These are phyloP conservation scores for Miscanthus lutarioriparius DNA, from an alignment of 176 grass and related monocot species.

Conservation along the genomic window DNA sequence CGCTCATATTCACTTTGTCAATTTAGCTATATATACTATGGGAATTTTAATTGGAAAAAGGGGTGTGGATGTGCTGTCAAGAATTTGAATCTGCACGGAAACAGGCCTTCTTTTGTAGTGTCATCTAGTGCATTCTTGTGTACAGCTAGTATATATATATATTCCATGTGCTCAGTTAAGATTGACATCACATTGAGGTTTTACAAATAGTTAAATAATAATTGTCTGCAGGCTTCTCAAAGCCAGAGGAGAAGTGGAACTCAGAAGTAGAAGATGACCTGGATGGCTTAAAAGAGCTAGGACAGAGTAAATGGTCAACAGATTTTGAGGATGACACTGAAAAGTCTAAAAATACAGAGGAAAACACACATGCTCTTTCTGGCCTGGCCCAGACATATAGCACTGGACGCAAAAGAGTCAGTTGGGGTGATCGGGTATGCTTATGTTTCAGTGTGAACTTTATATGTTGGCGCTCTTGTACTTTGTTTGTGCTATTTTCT, in stretches of 20 bases:
- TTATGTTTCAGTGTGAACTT: slow-evolving; percentile 21
- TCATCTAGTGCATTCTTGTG: background rate
- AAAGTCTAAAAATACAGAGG: slow-evolving; percentile 40
- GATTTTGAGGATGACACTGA: slow-evolving; percentile 74
- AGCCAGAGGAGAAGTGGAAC: slow-evolving; percentile 61
- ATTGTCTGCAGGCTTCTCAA: slow-evolving; percentile 36
- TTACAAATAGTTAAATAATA: slow-evolving; percentile 8
- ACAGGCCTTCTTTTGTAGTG: background rate
- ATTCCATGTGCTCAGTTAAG: background rate
- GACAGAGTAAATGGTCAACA: slow-evolving; percentile 94
- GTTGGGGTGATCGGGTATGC: slow-evolving; percentile 90
- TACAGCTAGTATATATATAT: slow-evolving; percentile 15
- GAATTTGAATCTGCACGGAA: background rate
- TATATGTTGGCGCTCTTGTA: slow-evolving; percentile 13
- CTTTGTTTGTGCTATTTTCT: slow-evolving; percentile 13
- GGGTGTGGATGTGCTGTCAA: background rate
- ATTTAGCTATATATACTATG: background rate
- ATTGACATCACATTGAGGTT: background rate
- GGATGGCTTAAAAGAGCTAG: slow-evolving; percentile 63
- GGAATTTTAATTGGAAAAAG: background rate
- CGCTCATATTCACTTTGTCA: background rate
- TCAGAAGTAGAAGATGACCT: slow-evolving; percentile 61
- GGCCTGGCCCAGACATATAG: slow-evolving; percentile 61
- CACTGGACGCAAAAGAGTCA: slow-evolving; percentile 62
- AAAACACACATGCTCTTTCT: slow-evolving; percentile 62